phyloP scores from a whole-genome alignment of 306 rosid genomes.

The Potentilla sterilis region DNA sequence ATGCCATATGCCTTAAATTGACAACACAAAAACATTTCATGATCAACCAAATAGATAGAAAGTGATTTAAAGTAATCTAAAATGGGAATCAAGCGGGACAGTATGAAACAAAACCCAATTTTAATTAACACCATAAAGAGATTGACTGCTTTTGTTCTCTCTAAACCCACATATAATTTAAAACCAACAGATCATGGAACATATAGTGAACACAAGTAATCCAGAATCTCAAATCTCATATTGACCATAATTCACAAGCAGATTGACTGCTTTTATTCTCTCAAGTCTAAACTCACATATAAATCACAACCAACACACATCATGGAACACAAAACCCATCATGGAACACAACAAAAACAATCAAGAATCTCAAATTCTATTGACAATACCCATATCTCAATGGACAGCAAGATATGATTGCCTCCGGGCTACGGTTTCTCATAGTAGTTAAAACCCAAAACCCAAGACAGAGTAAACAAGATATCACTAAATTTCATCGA shows the following conservation, averaged over 20 bases:
- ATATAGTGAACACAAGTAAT: neutral
- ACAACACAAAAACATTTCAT: constrained; percentile 4
- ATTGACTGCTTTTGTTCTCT: neutral
- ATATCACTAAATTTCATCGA: too few species aligned
- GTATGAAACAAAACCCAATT: neutral
- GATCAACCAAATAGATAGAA: constrained; percentile 6
- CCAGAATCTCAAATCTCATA: neutral
- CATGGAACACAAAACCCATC: too few species aligned
- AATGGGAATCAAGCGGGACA: neutral
- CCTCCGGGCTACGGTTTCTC: constrained; percentile 6
- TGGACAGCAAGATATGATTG: neutral
- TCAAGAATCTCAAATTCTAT: neutral
- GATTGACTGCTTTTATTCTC: too few species aligned
- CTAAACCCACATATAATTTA: neutral
- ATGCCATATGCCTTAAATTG: constrained; percentile 64
- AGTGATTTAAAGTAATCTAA: neutral
- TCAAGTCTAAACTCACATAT: too few species aligned
- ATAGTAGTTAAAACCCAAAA: too few species aligned
- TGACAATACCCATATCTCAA: neutral
- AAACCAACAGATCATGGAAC: neutral
- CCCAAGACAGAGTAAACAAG: too few species aligned
- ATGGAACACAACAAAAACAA: too few species aligned
- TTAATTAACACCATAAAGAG: neutral
- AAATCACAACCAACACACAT: too few species aligned
- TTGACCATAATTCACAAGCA: too few species aligned